Evolutionary conservation across 768 basidiomycete genomes (phyloP).

Genomic region (Rhodotorula taiwanensis): DNA sequence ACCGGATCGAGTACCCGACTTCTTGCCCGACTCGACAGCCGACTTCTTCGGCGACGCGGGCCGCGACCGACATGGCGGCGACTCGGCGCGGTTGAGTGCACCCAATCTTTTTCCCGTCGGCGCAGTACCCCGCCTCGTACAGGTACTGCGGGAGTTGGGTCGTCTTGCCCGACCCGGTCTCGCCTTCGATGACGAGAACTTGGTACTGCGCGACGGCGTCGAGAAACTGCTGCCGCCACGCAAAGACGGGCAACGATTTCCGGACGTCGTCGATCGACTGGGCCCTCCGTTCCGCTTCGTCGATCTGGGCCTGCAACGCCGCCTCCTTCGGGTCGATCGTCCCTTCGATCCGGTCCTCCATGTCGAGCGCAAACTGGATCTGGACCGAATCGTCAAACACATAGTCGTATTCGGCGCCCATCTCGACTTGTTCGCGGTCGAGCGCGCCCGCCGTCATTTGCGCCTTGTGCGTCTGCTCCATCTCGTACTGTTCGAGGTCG

Average conservation of each 20-base stretch:
- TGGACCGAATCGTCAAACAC: conserved; percentile 98
- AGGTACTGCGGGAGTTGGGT: conserved; percentile 97
- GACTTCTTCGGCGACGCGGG: conserved; percentile 98
- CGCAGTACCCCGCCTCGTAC: conserved; percentile 92
- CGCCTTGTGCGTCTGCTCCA: conserved; percentile 77
- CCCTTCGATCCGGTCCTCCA: conserved; percentile 55
- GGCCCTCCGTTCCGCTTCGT: conserved; percentile 82
- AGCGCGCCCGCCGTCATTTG: conserved; percentile 84
- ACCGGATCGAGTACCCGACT: conserved; percentile 99
- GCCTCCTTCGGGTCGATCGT: conserved; percentile 76
- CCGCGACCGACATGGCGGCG: conserved; percentile 98
- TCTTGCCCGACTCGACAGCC: conserved; percentile 94
- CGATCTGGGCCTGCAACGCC: conserved; percentile 76
- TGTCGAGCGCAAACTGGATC: conserved; percentile 78
- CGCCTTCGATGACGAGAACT: conserved; percentile 93
- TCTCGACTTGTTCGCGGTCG: conserved; percentile 66
- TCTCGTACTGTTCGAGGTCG: conserved; percentile 94
- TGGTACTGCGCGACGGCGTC: conserved; percentile 84
- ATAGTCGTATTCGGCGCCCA: conserved; percentile 84
- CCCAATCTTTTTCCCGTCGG: conserved; percentile 76
- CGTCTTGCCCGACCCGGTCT: conserved; percentile 98
- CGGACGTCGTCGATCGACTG: conserved; percentile 86
- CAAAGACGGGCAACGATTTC: conserved; percentile 85
- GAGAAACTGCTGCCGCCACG: conserved; percentile 78
- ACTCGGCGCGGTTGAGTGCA: conserved; percentile 98